These are phyloP conservation scores for Cadophora sp. DNA, from an alignment of 2,329 filamentous ascomycete genomes.

Conservation along the genomic window DNA sequence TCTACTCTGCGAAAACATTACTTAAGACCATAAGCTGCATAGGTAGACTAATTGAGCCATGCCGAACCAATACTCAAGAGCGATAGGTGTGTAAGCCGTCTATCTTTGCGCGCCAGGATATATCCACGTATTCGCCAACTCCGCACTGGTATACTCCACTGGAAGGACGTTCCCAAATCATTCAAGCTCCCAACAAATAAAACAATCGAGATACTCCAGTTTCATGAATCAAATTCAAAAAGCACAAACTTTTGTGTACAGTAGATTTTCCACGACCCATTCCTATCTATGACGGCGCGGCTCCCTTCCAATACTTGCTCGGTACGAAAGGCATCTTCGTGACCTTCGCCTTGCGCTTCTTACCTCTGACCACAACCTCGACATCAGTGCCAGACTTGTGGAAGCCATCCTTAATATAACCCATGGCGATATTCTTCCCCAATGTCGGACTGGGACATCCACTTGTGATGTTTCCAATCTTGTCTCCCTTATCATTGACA, in stretches of 20 bases:
- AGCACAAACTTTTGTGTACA: neutral
- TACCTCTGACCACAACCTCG: constrained; percentile 69
- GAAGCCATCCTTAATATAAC: constrained; percentile 70
- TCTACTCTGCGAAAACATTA: no score
- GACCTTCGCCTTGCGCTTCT: constrained; percentile 68
- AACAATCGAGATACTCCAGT: no score
- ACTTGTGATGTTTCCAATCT: constrained; percentile 83
- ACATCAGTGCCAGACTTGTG: constrained; percentile 75
- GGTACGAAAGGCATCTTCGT: constrained; percentile 76
- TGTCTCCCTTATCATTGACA: constrained; percentile 64
- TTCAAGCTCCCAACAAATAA: no score
- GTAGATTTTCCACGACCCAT: neutral
- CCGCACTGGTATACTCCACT: no score
- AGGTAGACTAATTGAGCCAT: no score
- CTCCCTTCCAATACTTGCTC: constrained; percentile 62
- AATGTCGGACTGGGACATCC: constrained; percentile 89
- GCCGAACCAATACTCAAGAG: no score
- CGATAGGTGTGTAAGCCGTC: no score
- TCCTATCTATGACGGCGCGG: constrained; percentile 24
- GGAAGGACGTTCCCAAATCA: no score
- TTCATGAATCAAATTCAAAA: no score
- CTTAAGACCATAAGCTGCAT: no score
- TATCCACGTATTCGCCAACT: no score
- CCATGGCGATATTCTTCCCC: constrained; percentile 95
- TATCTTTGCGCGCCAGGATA: no score